Conservation (phyloP, 306 rosid genomes). For the Hippophae tibetana region DNA sequence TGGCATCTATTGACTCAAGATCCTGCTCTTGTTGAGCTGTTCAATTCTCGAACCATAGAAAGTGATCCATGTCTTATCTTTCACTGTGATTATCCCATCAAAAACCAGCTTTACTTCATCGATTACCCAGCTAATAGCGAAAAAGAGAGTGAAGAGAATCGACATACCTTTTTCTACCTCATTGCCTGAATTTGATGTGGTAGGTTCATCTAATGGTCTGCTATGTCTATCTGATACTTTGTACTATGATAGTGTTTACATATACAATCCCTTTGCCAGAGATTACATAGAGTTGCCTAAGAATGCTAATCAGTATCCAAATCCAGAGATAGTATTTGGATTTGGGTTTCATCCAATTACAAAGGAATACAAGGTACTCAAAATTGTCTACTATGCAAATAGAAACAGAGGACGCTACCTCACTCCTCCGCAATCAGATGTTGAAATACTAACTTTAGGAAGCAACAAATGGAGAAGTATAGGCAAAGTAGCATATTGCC, state of each 20-base stretch:
- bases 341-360: conserved; percentile 27
- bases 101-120: conserved; percentile 26
- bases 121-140: conserved; percentile 11
- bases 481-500: conserved; percentile 16
- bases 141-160: conserved; percentile 16
- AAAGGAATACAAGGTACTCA: conserved; percentile 30
- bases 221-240: conserved; percentile 25
- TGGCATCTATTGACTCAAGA: conserved; percentile 21
- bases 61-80: conserved; percentile 25
- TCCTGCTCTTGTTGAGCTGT: conserved; percentile 4
- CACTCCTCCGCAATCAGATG: conserved; percentile 13
- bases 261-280: conserved; percentile 29
- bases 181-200: conserved; percentile 28
- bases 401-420: neutral
- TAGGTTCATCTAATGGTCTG: conserved; percentile 26
- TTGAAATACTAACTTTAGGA: conserved; percentile 26
- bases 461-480: conserved; percentile 34
- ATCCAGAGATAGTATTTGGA: conserved; percentile 30
- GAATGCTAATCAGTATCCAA: neutral
- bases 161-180: conserved; percentile 15
- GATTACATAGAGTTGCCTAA: conserved; percentile 14
- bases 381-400: conserved; percentile 18
- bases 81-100: conserved; percentile 32
- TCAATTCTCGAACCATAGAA: neutral
- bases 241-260: conserved; percentile 14